Conservation (phyloP, 805 yeast species). For the Suhomyces sp. region DNA sequence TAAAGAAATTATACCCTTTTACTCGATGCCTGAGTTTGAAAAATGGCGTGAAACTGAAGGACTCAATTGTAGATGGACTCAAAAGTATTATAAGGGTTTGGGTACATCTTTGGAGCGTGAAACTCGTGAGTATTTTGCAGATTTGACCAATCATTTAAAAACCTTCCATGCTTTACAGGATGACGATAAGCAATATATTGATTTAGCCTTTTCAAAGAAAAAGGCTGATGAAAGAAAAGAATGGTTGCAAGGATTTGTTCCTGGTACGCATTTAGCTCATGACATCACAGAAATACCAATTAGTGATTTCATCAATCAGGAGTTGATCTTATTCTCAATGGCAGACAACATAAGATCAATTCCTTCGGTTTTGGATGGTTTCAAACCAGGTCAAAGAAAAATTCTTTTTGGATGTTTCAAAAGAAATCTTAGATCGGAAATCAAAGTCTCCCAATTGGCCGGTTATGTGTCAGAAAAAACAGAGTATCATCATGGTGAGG, state of each 20-base stretch:
- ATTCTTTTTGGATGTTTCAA: conserved; percentile 86
- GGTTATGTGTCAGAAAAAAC: conserved; percentile 88
- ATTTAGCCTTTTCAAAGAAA: conserved; percentile 89
- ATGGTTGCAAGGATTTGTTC: conserved; percentile 87
- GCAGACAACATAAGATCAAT: conserved; percentile 95
- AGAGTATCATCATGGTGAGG: conserved; percentile 95
- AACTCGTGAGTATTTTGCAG: conserved; percentile 83
- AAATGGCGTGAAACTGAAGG: conserved; percentile 89
- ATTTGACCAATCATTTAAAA: conserved; percentile 82
- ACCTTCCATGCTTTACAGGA: conserved; percentile 77
- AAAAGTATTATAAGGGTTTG: conserved; percentile 96
- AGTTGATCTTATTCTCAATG: conserved; percentile 89
- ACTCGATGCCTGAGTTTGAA: conserved; percentile 94
- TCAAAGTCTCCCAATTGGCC: conserved; percentile 86
- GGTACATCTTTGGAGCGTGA: conserved; percentile 89
- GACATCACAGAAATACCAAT: conserved; percentile 75
- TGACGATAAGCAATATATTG: conserved; percentile 74
- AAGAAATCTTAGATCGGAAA: conserved; percentile 70
- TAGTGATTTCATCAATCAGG: conserved; percentile 91
- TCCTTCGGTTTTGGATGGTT: conserved; percentile 91
- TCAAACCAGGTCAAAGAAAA: conserved; percentile 96
- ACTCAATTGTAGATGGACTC: conserved; percentile 71
- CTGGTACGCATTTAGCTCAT: conserved; percentile 91
- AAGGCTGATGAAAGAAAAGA: conserved; percentile 97
- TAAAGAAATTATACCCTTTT: conserved; percentile 65